Conservation (phyloP, 2,329 filamentous ascomycete species). For the Botrytis medusae region DNA sequence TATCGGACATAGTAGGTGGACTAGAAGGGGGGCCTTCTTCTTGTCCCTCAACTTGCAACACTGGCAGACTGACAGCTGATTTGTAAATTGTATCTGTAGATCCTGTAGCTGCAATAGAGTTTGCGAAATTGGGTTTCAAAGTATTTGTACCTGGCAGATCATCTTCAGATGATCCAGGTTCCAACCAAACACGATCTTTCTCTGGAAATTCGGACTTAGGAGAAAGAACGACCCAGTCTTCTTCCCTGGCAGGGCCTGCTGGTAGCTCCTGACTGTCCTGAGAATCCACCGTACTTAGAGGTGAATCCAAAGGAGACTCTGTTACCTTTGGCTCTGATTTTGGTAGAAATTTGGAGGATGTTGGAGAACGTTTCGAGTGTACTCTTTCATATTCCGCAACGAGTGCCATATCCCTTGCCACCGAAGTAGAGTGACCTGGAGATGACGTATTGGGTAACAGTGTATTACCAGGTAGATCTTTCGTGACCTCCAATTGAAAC, state of each 20-base stretch:
- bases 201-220: constrained; percentile 29
- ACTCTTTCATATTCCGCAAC: constrained; percentile 37
- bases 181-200: constrained; percentile 38
- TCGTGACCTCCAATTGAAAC: constrained; percentile 24
- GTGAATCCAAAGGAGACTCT: constrained; percentile 27
- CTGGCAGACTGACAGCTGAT: constrained; percentile 50
- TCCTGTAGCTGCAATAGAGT: constrained; percentile 42
- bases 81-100: constrained; percentile 48
- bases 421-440: constrained; percentile 25
- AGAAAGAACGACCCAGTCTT: constrained; percentile 38
- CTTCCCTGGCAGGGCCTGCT: constrained; percentile 28
- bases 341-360: constrained; percentile 15
- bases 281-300: constrained; percentile 27
- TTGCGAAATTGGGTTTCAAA: constrained; percentile 39
- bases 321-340: constrained; percentile 16
- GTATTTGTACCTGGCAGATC: constrained; percentile 28
- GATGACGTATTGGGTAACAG: constrained; percentile 22
- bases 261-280: constrained; percentile 26
- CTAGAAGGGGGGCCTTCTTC: constrained; percentile 33
- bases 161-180: constrained; percentile 39
- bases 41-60: constrained; percentile 51
- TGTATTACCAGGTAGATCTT: constrained; percentile 23
- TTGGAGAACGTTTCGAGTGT: constrained; percentile 33
- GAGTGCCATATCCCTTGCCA: constrained; percentile 36
- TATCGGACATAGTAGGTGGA: constrained; percentile 30